Evolutionary conservation across 1,284 basidiomycete genomes (phyloP).

Genomic region (Leccinum fuscescens): DNA sequence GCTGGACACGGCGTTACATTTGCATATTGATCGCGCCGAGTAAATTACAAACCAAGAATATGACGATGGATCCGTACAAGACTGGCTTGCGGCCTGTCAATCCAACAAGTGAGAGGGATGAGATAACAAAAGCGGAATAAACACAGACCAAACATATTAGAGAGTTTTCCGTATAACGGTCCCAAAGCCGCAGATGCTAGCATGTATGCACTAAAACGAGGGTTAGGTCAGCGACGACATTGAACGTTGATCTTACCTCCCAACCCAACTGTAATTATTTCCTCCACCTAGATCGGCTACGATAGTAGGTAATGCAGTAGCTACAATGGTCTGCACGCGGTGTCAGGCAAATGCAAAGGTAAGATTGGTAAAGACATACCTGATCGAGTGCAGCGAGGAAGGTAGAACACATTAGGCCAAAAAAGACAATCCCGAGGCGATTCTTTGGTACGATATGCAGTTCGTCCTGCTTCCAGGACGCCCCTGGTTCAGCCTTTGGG

Average conservation of each 20-base stretch:
- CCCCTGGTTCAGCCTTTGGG: slow-evolving; percentile 36
- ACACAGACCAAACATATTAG: slow-evolving; percentile 28
- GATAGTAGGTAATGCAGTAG: slow-evolving; percentile 39
- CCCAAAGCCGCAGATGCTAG: slow-evolving; percentile 34
- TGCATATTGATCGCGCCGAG: not conserved
- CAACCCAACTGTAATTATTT: slow-evolving; percentile 34
- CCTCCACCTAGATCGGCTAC: slow-evolving; percentile 40
- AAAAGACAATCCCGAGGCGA: slow-evolving; percentile 51
- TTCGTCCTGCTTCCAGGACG: slow-evolving; percentile 53
- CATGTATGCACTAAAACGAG: slow-evolving; percentile 36
- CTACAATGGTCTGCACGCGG: slow-evolving; percentile 36
- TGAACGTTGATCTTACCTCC: slow-evolving; percentile 22
- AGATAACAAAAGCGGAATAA: not conserved
- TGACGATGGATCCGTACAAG: slow-evolving; percentile 36
- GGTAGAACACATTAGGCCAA: slow-evolving; percentile 51
- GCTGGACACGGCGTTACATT: slow-evolving; percentile 13
- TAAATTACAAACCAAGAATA: slow-evolving; percentile 39
- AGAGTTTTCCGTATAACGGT: slow-evolving; percentile 42
- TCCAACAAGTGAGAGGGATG: not conserved
- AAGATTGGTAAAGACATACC: slow-evolving; percentile 30
- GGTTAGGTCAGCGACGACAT: not conserved
- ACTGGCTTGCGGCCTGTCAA: slow-evolving; percentile 38
- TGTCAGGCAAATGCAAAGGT: not conserved
- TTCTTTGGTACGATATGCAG: slow-evolving; percentile 55
- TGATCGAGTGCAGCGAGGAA: slow-evolving; percentile 64